Evolutionary conservation across 2,329 filamentous ascomycete genomes (phyloP), one percentile per base, ranked within the genome.

Genomic region (Pseudopithomyces chartarum): DNA sequence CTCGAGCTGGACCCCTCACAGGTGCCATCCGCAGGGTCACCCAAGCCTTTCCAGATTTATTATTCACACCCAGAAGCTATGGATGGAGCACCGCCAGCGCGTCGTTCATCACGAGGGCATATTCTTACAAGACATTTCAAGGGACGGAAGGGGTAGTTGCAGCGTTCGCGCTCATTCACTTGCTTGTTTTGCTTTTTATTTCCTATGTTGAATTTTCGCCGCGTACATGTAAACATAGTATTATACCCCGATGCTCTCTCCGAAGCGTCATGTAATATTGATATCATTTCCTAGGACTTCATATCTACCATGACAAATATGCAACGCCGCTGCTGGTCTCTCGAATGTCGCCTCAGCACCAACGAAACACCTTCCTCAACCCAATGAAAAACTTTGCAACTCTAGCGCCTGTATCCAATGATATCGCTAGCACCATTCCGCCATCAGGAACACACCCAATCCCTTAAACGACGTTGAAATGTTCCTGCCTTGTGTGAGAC

Each of bases 21-120:
- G 33, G 39, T 50, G 47, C 11, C 17, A 15, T 36, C 33, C 17
- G 19, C 33, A 13, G 22, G 34, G 13, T 29, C 47, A 20, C 34
- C 47, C 8, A 50, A 50, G 17, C 34, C 47, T 8, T 50, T 50
- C 12, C 47, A 50, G 47, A 38, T 50, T 7, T 50, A 50, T 22
- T 50, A 50, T 15, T 12, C 47, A 2, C 47, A 50, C 6, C 11
- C 22, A 22, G 7, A 20, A 23, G 15, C 47, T 8, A 34, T 50
- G 22, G 47, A 50, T 1, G 47, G 13, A 2, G 20, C 26, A 23
- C 34, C 47, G 5, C 47, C 39, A 8, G 20, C 19, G 34, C 36
- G 47, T 26, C 34, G 47, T 2, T 32, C 47, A 13, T 50, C 47
- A 10, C 39, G 34, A 29, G 47, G 47, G 34, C 47, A 50, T 32